A percentile compares a stretch with the other conserved stretches of the same genome.
These are phyloP conservation scores for Phlebopus sp. DNA, from an alignment of 1,284 basidiomycete genomes.

Conservation along the genomic window DNA sequence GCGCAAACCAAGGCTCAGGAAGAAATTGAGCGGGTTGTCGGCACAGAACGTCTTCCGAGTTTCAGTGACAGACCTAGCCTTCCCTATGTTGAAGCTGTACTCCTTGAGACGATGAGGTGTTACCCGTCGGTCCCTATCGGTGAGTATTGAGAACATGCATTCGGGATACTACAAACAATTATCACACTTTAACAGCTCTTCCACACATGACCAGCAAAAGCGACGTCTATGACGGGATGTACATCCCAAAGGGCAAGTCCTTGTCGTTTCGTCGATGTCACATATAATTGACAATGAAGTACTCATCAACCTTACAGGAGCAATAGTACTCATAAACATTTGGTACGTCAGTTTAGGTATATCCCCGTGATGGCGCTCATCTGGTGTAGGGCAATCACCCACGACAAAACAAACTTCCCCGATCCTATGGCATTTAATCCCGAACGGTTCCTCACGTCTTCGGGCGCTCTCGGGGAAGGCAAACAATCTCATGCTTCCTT, in stretches of 20 bases:
- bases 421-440: constrained; percentile 25
- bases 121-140: constrained; percentile 20
- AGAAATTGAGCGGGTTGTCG: constrained; percentile 29
- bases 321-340: constrained; percentile 23
- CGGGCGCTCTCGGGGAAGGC: constrained; percentile 12
- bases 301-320: constrained; percentile 11
- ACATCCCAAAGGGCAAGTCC: constrained; percentile 29
- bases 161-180: not conserved
- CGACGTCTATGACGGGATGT: constrained; percentile 32
- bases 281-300: not conserved
- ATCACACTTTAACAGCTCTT: constrained; percentile 13
- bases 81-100: constrained; percentile 28
- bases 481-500: constrained; percentile 8
- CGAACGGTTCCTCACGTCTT: constrained; percentile 24
- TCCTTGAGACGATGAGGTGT: constrained; percentile 27
- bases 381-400: constrained; percentile 22
- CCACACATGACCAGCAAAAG: constrained; percentile 25
- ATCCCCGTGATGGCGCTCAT: constrained; percentile 4
- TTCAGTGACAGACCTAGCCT: constrained; percentile 24
- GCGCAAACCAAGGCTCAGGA: constrained; percentile 23
- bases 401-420: constrained; percentile 21
- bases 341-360: constrained; percentile 23
- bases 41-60: constrained; percentile 26
- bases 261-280: not conserved
- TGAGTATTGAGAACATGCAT: constrained; percentile 9